Evolutionary conservation across 106 monocot genomes (phyloP).

Genomic region (Dioscorea zingiberensis): DNA sequence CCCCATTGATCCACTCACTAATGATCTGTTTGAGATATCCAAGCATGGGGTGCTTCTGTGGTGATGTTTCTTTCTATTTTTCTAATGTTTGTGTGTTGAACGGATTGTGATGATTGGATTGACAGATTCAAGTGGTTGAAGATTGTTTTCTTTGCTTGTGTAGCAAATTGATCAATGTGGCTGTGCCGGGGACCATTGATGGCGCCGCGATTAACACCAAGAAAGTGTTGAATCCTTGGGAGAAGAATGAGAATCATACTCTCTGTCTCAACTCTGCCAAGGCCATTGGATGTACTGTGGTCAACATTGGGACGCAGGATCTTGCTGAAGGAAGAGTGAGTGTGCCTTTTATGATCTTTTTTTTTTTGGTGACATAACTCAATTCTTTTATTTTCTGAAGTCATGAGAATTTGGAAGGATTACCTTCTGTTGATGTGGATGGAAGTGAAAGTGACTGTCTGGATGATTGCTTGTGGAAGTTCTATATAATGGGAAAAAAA

Average conservation of each 20-base stretch:
- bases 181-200: constrained; percentile 60
- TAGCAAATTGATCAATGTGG: constrained; percentile 70
- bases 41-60: constrained; percentile 37
- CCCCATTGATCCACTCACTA: constrained; percentile 22
- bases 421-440: no score
- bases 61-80: constrained; percentile 6
- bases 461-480: no score
- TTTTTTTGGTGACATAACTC: no score
- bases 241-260: constrained; percentile 56
- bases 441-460: no score
- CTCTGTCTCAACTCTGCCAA: constrained; percentile 62
- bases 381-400: no score
- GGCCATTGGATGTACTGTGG: constrained; percentile 66
- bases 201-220: constrained; percentile 66
- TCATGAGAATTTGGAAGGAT: no score
- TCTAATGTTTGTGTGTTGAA: not conserved
- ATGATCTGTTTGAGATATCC: constrained; percentile 36
- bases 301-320: constrained; percentile 72
- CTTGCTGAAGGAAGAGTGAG: constrained; percentile 66
- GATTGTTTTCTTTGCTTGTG: constrained; percentile 1
- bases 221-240: constrained; percentile 56
- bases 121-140: not conserved
- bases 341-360: not conserved
- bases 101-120: not conserved
- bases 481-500: no score